These are phyloP conservation scores for Tricholoma sp. DNA, from an alignment of 768 basidiomycete genomes.

Conservation along the genomic window DNA sequence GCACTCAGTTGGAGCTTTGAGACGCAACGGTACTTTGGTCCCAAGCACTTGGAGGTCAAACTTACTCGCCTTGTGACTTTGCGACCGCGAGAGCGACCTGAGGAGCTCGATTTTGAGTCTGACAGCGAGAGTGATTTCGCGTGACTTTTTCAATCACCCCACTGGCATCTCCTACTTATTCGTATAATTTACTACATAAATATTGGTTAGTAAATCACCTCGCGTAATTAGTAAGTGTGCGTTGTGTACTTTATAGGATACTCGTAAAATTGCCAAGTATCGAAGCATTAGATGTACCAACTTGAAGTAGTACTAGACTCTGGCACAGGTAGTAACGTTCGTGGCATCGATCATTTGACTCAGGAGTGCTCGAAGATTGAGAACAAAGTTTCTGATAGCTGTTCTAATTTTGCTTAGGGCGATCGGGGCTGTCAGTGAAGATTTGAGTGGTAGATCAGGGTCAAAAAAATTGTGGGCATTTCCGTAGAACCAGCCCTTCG, in stretches of 20 bases:
- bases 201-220: background rate
- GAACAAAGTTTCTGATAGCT: constrained; percentile 5
- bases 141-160: background rate
- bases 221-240: background rate
- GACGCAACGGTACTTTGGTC: constrained; percentile 63
- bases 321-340: background rate
- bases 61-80: constrained; percentile 41
- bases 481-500: no score
- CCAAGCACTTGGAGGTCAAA: constrained; percentile 46
- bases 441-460: constrained; percentile 21
- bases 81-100: constrained; percentile 32
- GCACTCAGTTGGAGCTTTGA: constrained; percentile 58
- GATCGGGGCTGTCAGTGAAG: constrained; percentile 14
- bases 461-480: background rate
- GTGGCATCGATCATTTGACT: background rate
- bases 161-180: background rate
- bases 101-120: constrained; percentile 29
- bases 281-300: no score
- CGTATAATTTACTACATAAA: constrained; percentile 4
- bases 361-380: constrained; percentile 7
- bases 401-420: constrained; percentile 14
- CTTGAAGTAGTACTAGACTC: background rate
- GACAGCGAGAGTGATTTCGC: constrained; percentile 30
- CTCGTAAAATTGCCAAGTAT: background rate
- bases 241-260: background rate